These are phyloP conservation scores for Blastobotrys raffinosifermentans DNA, from an alignment of 1,139 yeast genomes.

Conservation along the genomic window DNA sequence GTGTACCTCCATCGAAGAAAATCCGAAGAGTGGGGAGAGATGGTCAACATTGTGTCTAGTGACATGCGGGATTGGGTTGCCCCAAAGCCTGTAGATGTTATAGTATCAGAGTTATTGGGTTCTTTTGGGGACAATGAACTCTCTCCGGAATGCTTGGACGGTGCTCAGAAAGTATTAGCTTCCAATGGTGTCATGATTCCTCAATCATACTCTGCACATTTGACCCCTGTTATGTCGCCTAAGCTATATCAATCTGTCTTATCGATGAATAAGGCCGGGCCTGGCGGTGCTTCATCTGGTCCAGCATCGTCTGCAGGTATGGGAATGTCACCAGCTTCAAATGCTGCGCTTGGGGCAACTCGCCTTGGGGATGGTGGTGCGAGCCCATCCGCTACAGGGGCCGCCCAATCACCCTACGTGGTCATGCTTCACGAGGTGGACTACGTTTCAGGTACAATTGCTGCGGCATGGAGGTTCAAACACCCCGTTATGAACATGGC, in stretches of 20 bases:
- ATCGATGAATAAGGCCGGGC: slow-evolving; percentile 14
- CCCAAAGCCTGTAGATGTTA: slow-evolving; percentile 41
- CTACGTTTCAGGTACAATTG: slow-evolving; percentile 22
- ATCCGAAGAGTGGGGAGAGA: slow-evolving; percentile 26
- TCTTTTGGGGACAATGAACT: slow-evolving; percentile 91
- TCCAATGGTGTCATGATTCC: slow-evolving; percentile 55
- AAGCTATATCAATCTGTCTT: slow-evolving; percentile 36
- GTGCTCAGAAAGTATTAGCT: slow-evolving; percentile 28
- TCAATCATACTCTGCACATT: slow-evolving; percentile 47
- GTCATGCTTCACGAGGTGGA: slow-evolving; percentile 51
- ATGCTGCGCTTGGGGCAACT: slow-evolving; percentile 4
- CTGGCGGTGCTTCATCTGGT: slow-evolving; percentile 1
- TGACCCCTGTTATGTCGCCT: slow-evolving; percentile 65
- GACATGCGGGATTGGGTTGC: slow-evolving; percentile 54
- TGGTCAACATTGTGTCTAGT: slow-evolving; percentile 44
- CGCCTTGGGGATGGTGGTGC: slow-evolving; percentile 12
- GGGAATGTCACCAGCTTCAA: slow-evolving; percentile 3
- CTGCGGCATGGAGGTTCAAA: slow-evolving; percentile 28
- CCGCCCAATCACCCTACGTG: slow-evolving; percentile 52
- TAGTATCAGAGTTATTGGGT: slow-evolving; percentile 78
- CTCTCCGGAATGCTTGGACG: slow-evolving; percentile 67
- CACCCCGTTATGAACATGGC: slow-evolving; percentile 21
- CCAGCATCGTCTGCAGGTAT: neutral
- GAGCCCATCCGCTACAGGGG: slow-evolving; percentile 6
- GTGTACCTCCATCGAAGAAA: slow-evolving; percentile 31